A percentile compares a stretch with the other conserved stretches of the same genome.
Conservation (phyloP, 371 early-diverging fungal species). For the Catenaria anguillulae region DNA sequence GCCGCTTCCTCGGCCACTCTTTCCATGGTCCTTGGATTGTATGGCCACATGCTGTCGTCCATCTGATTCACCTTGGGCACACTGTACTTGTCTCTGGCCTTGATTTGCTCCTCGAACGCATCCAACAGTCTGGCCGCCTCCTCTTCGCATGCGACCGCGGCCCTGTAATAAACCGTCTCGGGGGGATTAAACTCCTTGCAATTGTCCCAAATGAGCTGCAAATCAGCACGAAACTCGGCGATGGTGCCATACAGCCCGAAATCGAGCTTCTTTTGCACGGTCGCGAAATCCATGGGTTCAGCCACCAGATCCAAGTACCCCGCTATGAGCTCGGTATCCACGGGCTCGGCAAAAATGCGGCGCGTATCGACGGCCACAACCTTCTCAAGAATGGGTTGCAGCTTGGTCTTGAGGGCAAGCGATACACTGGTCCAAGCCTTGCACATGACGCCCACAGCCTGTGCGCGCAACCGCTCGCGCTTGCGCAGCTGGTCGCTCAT, state of each 20-base stretch:
- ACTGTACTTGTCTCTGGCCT: no score
- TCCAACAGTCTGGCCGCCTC: no score
- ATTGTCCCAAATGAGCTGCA: slow-evolving; percentile 79
- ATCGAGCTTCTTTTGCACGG: slow-evolving; percentile 76
- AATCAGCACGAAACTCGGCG: slow-evolving; percentile 68
- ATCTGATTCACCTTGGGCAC: no score
- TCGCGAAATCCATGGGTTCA: slow-evolving; percentile 95
- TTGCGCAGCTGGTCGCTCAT: background rate
- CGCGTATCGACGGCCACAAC: background rate
- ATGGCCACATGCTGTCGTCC: no score
- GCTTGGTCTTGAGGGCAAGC: no score
- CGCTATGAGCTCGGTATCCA: slow-evolving; percentile 23
- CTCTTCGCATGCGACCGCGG: slow-evolving; percentile 34
- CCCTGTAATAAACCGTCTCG: slow-evolving; percentile 35
- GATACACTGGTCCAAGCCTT: no score
- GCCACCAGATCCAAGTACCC: slow-evolving; percentile 86
- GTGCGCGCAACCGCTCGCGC: background rate
- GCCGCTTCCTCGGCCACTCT: no score
- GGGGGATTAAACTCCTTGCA: slow-evolving; percentile 80
- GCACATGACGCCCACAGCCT: background rate
- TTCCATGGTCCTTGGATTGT: no score
- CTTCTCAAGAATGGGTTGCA: no score
- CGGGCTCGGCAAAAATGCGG: slow-evolving; percentile 17
- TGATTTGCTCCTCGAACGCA: no score
- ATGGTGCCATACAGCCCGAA: slow-evolving; percentile 50